phyloP scores from a whole-genome alignment of 768 basidiomycete genomes.

The Antrodiella citrinella region DNA sequence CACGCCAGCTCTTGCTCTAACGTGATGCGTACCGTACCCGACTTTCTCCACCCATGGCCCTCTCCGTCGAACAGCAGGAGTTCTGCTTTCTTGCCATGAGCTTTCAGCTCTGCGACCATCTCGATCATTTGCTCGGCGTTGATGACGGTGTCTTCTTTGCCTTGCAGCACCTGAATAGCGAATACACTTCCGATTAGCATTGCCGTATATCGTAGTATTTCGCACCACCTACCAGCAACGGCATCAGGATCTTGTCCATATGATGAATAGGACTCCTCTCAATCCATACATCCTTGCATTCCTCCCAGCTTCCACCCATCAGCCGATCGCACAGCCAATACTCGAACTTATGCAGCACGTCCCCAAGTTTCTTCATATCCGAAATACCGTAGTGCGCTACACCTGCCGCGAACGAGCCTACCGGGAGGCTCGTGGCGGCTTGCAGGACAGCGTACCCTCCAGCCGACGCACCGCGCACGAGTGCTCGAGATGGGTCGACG shows the following conservation, averaged over 20 bases:
- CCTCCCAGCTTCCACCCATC: conserved; percentile 46
- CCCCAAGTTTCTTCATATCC: conserved; percentile 46
- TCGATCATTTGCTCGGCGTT: conserved; percentile 55
- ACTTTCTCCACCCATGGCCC: conserved; percentile 57
- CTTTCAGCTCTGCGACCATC: conserved; percentile 46
- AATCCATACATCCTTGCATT: conserved; percentile 49
- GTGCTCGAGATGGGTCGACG: conserved; percentile 54
- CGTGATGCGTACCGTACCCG: conserved; percentile 44
- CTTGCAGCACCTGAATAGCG: conserved; percentile 62
- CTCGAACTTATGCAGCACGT: conserved; percentile 70
- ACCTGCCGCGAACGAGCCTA: conserved; percentile 50
- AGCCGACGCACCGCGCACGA: conserved; percentile 65
- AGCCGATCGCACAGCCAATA: conserved; percentile 50
- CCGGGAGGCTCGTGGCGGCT: conserved; percentile 28
- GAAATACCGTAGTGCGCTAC: conserved; percentile 61
- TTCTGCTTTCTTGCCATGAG: conserved; percentile 44
- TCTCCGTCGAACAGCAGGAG: conserved; percentile 57
- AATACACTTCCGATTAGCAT: too few relatives aligned
- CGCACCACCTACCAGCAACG: conserved; percentile 48
- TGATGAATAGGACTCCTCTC: conserved; percentile 57
- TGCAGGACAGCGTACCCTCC: conserved; percentile 64
- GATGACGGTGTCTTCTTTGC: conserved; percentile 53
- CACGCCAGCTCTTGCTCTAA: conserved; percentile 45
- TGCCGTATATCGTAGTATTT: not conserved
- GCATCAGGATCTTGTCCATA: conserved; percentile 51